Base-by-base conservation (phyloP, 352 stramenopile genomes). In the Phytophthora megakarya region DNA sequence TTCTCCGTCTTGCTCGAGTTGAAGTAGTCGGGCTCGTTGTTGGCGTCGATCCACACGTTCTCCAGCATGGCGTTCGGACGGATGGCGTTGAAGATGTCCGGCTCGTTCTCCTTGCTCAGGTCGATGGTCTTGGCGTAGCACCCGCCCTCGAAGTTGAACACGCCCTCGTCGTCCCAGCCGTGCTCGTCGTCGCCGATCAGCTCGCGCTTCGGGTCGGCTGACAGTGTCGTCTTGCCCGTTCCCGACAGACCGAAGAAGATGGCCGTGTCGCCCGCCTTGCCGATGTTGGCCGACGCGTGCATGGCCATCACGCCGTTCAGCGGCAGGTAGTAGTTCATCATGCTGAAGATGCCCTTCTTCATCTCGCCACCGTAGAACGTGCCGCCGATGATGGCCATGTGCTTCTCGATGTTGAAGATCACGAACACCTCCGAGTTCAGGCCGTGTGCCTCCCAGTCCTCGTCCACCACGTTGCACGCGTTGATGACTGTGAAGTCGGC, bases 81-180 rank as follows among this genome's bases (percentile, higher is more conserved):
- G 81, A 99, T 99, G 58, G 97, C 97, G 57, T 91, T 77, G 79
- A 94, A 99, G 61, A 99, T 99, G 67, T 99, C 95, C 30, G 97
- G 97, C 75, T 99, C 97, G 65, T 97, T 98, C 76, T 98, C 87
- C 62, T 93, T 79, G 49, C 75, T 90, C 66, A 99, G 78, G 73
- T 99, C 94, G 76, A 99, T 98, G 26, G 95, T 99, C 90, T 99
- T 99, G 68, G 97, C 97, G 75, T 99, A 99, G 79, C 97, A 99
- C 22, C 97, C 97, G 61, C 97, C 97, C 75, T 99, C 97, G 76
- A 99, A 98, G 86, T 99, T 99, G 84, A 98, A 99, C 49, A 99
- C 89, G 53, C 97, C 96, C 73, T 98, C 79, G 67, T 98, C 84
- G 66, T 99, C 96, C 97, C 97, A 99, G 64, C 97, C 96, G 81